These are phyloP conservation scores for Hericium rajendrae DNA, from an alignment of 768 basidiomycete species.

Conservation along the genomic window DNA sequence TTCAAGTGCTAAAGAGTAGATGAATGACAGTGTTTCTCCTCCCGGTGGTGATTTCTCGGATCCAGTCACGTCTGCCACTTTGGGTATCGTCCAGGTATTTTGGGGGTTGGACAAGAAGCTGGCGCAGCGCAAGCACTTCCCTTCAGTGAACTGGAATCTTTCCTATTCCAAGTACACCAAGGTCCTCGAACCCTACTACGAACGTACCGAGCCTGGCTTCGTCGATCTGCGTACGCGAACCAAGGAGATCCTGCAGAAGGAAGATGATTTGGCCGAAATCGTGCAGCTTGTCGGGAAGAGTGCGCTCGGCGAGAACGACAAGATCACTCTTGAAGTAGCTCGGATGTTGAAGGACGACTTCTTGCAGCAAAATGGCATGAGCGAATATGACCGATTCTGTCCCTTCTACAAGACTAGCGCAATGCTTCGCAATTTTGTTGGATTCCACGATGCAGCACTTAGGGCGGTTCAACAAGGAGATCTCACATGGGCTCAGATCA, in stretches of 20 bases:
- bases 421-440: constrained; percentile 92
- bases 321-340: constrained; percentile 96
- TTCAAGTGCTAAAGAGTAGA: not conserved
- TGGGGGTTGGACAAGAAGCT: constrained; percentile 99
- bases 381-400: constrained; percentile 93
- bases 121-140: constrained; percentile 98
- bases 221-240: constrained; percentile 85
- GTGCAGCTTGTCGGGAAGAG: constrained; percentile 99
- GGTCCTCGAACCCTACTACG: constrained; percentile 88
- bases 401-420: constrained; percentile 98
- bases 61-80: constrained; percentile 94
- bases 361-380: constrained; percentile 97
- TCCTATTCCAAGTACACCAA: constrained; percentile 99
- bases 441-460: constrained; percentile 86
- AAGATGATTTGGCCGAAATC: constrained; percentile 96
- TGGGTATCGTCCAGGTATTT: constrained; percentile 99
- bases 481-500: constrained; percentile 78
- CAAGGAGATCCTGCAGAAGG: constrained; percentile 97
- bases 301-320: constrained; percentile 93
- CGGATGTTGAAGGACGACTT: constrained; percentile 97
- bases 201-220: constrained; percentile 87
- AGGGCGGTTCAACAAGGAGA: constrained; percentile 78
- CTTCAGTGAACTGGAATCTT: constrained; percentile 99
- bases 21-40: constrained; percentile 74
- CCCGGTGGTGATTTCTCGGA: constrained; percentile 99